Evolutionary conservation across 2,329 filamentous ascomycete genomes (phyloP), one percentile per base, ranked within the genome.

Genomic region (Colletotrichum plurivorum): DNA sequence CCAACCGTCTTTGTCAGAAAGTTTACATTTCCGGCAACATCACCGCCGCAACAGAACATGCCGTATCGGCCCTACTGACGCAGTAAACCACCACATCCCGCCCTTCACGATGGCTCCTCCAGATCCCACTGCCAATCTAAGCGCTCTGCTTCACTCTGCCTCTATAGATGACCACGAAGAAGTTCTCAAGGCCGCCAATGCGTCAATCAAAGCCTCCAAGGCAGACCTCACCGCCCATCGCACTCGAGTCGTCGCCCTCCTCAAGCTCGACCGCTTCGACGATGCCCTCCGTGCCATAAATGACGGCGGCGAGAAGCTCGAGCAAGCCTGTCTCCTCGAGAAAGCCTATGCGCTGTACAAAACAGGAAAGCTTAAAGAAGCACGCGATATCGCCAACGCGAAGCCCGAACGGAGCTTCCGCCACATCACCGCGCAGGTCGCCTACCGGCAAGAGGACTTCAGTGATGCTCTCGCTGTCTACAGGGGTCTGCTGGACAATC

Each of bases 271-370:
- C 80, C 92, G 93, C 67, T 96, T 92, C 79, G 89, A 93, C 66
- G 93, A 96, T 78, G 93, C 92, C 53, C 83, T 94, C 55, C 89
- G 89, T 68, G 87, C 89, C 63, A 87, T 95, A 68, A 87, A 90
- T 69, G 88, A 90, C 43, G 89, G 85, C 18, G 89, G 90, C 56
- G 83, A 87, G 67, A 84, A 82, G 71, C 81, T 95, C 66, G 88
- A 90, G 76, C 82, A 87, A 46, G 81, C 81, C 66, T 93, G 91
- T 73, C 76, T 81, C 16, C 84, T 95, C 51, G 93, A 95, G 79
- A 91, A 91, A 77, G 89, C 92, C 2, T 97, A 97, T 82, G 91
- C 92, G n/a, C 85, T 95, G 20, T 97, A 96, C 82, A 96, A 95
- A 83, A 87, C 89, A 0, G 92, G 93, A 25, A 85, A 90, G 72